These are phyloP conservation scores for Botrytis aclada DNA, from an alignment of 2,329 filamentous ascomycete genomes.

Conservation along the genomic window DNA sequence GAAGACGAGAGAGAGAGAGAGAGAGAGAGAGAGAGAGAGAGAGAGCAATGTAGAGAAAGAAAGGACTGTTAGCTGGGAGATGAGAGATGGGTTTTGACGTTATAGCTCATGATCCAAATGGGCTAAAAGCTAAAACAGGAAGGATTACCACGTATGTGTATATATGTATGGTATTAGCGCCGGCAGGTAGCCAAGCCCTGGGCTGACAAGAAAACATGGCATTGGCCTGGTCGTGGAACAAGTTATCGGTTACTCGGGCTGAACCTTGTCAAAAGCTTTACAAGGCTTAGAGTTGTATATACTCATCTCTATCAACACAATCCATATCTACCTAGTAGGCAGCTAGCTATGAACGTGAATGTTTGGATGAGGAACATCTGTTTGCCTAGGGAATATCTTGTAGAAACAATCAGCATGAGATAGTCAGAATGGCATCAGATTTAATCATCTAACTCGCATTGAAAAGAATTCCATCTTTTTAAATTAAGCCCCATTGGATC, in stretches of 20 bases:
- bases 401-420: not conserved
- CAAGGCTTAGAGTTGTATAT: not conserved
- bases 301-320: not conserved
- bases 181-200: constrained; percentile 7
- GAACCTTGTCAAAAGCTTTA: not conserved
- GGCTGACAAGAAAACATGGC: not conserved
- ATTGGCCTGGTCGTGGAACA: no score
- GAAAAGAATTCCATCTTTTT: not conserved
- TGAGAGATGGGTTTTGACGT: not conserved
- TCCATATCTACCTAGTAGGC: not conserved
- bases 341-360: not conserved
- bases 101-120: not conserved
- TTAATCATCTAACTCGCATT: not conserved
- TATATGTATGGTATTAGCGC: not conserved
- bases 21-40: not conserved
- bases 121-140: not conserved
- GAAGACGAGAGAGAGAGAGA: not conserved
- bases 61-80: not conserved
- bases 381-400: no score
- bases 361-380: not conserved
- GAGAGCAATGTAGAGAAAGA: not conserved
- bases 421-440: not conserved
- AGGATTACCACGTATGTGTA: not conserved
- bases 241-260: not conserved
- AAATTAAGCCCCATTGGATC: not conserved